Evolutionary conservation across 768 basidiomycete genomes (phyloP).

Genomic region (Psilocybe tampanensis): DNA sequence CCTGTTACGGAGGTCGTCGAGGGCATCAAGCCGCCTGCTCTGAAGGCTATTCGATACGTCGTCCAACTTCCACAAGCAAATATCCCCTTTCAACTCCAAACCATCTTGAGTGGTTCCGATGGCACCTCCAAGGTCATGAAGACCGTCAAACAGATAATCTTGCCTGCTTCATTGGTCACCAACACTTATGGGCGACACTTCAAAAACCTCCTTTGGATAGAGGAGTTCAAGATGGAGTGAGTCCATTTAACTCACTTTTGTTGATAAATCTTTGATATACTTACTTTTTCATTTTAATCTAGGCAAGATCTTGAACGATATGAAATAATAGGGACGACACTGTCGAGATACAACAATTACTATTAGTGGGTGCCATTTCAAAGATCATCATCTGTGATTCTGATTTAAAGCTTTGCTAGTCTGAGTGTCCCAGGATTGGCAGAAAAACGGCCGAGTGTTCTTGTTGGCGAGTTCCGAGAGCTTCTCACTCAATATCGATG

Average conservation of each 20-base stretch:
- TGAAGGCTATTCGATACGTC: constrained; percentile 45
- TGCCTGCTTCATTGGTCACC: constrained; percentile 42
- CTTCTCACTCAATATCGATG: neutral
- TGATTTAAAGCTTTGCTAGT: constrained; percentile 14
- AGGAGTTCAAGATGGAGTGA: constrained; percentile 49
- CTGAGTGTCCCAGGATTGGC: constrained; percentile 46
- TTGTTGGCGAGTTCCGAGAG: constrained; percentile 47
- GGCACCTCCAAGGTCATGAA: constrained; percentile 29
- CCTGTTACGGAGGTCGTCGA: constrained; percentile 37
- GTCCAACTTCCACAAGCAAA: constrained; percentile 36
- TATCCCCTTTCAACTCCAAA: constrained; percentile 39
- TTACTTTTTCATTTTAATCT: neutral
- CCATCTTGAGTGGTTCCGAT: constrained; percentile 31
- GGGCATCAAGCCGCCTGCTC: constrained; percentile 43
- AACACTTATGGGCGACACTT: constrained; percentile 47
- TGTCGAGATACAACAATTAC: constrained; percentile 31
- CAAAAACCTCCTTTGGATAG: constrained; percentile 56
- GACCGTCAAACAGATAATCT: constrained; percentile 32
- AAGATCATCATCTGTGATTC: neutral
- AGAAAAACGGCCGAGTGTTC: constrained; percentile 58
- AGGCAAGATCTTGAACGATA: constrained; percentile 44
- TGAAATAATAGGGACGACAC: constrained; percentile 34
- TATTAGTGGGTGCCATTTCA: constrained; percentile 39
- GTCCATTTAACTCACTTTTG: constrained; percentile 9
- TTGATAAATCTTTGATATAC: neutral